Conservation (phyloP, 2,329 filamentous ascomycete genomes). For the Ophiostoma sp. region DNA sequence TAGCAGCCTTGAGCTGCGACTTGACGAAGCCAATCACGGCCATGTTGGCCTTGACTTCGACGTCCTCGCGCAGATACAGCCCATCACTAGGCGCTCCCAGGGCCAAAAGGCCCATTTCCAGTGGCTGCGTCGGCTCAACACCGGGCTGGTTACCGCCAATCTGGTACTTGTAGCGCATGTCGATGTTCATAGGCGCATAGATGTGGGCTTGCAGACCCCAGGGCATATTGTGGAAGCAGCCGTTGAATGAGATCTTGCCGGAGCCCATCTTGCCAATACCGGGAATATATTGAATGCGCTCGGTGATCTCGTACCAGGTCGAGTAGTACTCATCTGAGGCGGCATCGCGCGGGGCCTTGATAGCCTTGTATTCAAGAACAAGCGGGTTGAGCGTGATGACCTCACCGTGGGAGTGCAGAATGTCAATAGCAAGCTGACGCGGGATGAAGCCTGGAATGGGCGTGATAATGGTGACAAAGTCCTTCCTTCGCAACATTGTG, state of each 20-base stretch:
- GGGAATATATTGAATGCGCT: constrained; percentile 63
- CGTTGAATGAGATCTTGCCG: constrained; percentile 62
- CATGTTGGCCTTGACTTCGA: constrained; percentile 65
- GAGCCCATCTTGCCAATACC: constrained; percentile 61
- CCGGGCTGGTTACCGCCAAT: constrained; percentile 65
- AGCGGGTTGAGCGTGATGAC: constrained; percentile 67
- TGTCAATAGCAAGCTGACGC: constrained; percentile 65
- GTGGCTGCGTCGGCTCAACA: constrained; percentile 54
- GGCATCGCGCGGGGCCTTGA: constrained; percentile 62
- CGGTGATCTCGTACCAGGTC: constrained; percentile 67
- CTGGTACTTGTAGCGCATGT: constrained; percentile 63
- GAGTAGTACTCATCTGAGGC: constrained; percentile 66
- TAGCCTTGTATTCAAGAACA: constrained; percentile 57
- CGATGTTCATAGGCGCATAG: constrained; percentile 62
- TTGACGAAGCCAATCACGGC: constrained; percentile 61
- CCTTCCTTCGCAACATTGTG: constrained; percentile 53
- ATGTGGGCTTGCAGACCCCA: constrained; percentile 68
- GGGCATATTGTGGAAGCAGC: constrained; percentile 66
- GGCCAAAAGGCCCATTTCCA: constrained; percentile 55
- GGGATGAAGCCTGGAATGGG: constrained; percentile 66
- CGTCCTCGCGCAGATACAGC: constrained; percentile 63
- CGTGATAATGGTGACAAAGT: constrained; percentile 62
- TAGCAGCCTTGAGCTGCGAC: constrained; percentile 60
- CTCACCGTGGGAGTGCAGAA: constrained; percentile 65
- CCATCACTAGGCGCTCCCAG: constrained; percentile 60